Conservation (phyloP, 1,284 basidiomycete species). For the Vanrija humicola region DNA sequence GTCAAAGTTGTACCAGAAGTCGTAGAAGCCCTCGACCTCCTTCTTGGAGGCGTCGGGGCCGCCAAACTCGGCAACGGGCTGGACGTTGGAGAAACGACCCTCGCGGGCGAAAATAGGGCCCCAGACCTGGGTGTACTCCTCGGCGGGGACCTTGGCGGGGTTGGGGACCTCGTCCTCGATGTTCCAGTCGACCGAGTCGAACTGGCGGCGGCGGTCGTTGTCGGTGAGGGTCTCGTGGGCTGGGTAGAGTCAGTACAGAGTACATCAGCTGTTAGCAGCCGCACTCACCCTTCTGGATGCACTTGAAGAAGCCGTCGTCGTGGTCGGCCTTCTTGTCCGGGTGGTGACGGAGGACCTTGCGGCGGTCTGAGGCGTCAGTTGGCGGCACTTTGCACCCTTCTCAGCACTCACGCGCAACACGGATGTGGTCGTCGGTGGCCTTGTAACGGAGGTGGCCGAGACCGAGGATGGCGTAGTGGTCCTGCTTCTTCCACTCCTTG, state of each 20-base stretch:
- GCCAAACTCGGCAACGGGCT: conserved; percentile 84
- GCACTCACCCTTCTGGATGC: conserved; percentile 74
- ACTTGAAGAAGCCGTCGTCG: conserved; percentile 99
- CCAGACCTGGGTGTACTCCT: conserved; percentile 55
- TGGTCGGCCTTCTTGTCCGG: conserved; percentile 98
- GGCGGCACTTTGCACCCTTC: not conserved
- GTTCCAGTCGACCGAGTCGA: conserved; percentile 91
- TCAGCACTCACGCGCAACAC: conserved; percentile 76
- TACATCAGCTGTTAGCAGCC: not conserved
- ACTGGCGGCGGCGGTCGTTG: conserved; percentile 84
- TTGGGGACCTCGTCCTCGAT: conserved; percentile 75
- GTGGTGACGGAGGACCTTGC: conserved; percentile 98
- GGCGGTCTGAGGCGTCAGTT: conserved; percentile 63
- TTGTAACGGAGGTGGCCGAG: conserved; percentile 84
- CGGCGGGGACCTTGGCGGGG: conserved; percentile 59
- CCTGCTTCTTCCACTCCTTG: conserved; percentile 99
- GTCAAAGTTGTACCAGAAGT: conserved; percentile 99
- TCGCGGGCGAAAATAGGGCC: conserved; percentile 84
- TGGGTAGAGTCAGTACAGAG: conserved; percentile 7
- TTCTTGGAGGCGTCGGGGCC: conserved; percentile 68
- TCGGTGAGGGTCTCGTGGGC: conserved; percentile 88
- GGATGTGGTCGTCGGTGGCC: conserved; percentile 89
- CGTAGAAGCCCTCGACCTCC: conserved; percentile 89
- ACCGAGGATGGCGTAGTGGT: conserved; percentile 94
- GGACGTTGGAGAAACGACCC: conserved; percentile 80